Evolutionary conservation across 2,329 filamentous ascomycete species (phyloP), one percentile per base, ranked within the genome.

Genomic region (Penicillium sp.): DNA sequence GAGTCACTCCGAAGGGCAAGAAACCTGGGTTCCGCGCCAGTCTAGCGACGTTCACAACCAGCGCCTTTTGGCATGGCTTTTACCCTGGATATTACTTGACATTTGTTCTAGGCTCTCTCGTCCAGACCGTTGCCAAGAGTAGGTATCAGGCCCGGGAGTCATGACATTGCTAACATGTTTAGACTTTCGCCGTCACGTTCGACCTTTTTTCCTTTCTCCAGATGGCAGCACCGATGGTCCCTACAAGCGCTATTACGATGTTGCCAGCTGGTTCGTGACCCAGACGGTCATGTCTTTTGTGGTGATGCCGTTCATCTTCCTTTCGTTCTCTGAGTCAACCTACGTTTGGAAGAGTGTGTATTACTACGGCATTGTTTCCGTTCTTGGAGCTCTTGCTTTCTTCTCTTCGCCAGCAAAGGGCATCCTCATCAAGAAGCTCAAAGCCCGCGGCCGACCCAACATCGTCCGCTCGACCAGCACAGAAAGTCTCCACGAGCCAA

Each of bases 41-140:
- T 71, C 81, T 99, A 81, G 92, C 93, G 38, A 99, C 95, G 0
- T 99, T 99, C 75, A 86, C 88, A 7, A 98, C 95, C 21, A 97
- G 93, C 72, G 94, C 95, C 3, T 90, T 98, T 69, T 99, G 95
- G 95, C 95, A 99, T 73, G 95, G 95, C 31, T 99, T 99, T 79
- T 96, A 96, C 69, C 94, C 95, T 0, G 95, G 95, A 6, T 99
- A 99, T 78, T 98, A 98, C 76, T 80, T 99, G 64, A 86, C 90
- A 5, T 99, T 99, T 72, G 81, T 98, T 46, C 84, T 98, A 7
- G 95, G 91, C 1, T 93, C 92, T 64, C 91, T 99, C 68, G 86
- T 97, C 31, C 95, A 99, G 75, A 97, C 93, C 2, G 90, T 90
- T 19, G 93, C 95, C 59, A 99, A 99, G 83, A 93, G 93, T 97